Evolutionary conservation across 2,329 filamentous ascomycete genomes (phyloP).

Genomic region (Paecilomyces niveus): DNA sequence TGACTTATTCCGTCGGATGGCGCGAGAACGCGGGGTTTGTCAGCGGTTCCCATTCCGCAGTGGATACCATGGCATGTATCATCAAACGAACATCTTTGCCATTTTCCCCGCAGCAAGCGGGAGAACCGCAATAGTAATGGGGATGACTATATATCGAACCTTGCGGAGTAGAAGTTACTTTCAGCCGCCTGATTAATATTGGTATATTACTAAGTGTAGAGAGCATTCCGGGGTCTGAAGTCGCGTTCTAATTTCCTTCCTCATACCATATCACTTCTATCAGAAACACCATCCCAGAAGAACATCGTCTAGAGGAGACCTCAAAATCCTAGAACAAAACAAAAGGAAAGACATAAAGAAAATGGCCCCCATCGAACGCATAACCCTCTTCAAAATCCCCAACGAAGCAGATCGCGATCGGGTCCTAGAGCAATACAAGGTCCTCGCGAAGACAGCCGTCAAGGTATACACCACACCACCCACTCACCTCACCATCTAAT

Average conservation of each 20-base stretch:
- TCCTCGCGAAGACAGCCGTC: conserved; percentile 35
- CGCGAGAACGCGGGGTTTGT: background rate
- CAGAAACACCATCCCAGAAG: background rate
- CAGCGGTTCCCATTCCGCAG: background rate
- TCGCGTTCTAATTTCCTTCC: too few species aligned
- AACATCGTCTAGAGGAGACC: too few species aligned
- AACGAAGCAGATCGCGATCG: conserved; percentile 37
- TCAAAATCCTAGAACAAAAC: background rate
- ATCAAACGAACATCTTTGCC: background rate
- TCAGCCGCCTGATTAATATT: too few species aligned
- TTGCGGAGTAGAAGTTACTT: too few species aligned
- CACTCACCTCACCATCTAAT: background rate
- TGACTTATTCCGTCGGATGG: background rate
- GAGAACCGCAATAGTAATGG: background rate
- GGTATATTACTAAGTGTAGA: background rate
- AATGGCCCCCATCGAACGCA: conserved; percentile 41
- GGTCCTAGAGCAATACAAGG: conserved; percentile 40
- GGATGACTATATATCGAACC: background rate
- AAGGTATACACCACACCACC: conserved; percentile 28
- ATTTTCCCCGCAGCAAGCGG: background rate
- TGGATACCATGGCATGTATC: background rate
- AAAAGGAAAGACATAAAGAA: background rate
- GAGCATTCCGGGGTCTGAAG: background rate
- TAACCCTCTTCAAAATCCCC: conserved; percentile 49
- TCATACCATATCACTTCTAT: background rate